Percentiles rank a stretch among this genome's conserved stretches.
Evolutionary conservation across 768 basidiomycete genomes (phyloP).

Genomic region (Porphyrellus cyaneotinctus): DNA sequence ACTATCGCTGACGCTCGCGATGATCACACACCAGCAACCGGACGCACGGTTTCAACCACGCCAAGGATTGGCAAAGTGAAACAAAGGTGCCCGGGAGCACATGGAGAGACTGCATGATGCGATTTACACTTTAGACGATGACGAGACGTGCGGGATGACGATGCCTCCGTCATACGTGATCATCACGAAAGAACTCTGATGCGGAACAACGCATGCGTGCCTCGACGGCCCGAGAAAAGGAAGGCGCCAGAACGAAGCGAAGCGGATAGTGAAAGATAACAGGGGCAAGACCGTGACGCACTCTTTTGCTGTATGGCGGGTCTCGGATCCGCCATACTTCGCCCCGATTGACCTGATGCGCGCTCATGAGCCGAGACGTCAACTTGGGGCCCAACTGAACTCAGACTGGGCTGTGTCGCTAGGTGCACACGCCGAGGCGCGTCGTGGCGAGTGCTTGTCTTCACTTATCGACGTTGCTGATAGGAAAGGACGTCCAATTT

Average conservation of each 20-base stretch:
- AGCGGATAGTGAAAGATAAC: no score
- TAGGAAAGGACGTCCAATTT: not conserved
- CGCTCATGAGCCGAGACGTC: not conserved
- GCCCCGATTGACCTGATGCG: not conserved
- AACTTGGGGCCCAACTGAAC: not conserved
- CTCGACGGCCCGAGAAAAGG: no score
- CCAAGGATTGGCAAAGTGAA: not conserved
- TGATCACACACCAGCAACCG: no score
- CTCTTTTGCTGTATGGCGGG: not conserved
- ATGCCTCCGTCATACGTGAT: not conserved
- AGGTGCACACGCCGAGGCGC: not conserved
- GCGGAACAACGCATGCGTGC: no score
- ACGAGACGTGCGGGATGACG: not conserved
- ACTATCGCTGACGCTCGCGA: not conserved
- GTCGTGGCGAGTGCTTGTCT: not conserved
- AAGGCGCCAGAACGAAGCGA: no score
- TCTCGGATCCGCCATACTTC: not conserved
- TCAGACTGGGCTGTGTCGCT: conserved; percentile 8
- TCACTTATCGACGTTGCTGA: not conserved
- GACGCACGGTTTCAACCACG: not conserved
- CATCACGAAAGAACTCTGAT: not conserved
- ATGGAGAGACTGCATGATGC: not conserved
- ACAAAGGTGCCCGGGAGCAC: not conserved
- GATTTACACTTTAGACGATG: not conserved
- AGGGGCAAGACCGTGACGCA: no score